Base-by-base conservation (phyloP, 2,329 filamentous ascomycete species). In the Fusarium odoratissimum region DNA sequence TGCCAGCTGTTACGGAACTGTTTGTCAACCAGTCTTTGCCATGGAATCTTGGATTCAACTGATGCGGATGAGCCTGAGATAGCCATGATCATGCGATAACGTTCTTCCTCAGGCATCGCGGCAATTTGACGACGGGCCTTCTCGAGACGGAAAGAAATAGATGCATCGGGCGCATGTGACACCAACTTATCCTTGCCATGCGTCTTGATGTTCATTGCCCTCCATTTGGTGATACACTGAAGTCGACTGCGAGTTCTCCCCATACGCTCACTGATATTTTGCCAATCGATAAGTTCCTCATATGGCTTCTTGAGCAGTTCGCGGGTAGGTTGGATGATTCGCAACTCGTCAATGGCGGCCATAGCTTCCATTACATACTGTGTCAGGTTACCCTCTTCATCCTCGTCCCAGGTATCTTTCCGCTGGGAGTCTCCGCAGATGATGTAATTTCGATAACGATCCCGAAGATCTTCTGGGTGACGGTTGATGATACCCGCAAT, bases 181-280 rank as follows among this genome's bases (percentile, higher is more conserved):
- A 73, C 75, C 17, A 82, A 71, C 64, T 80, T 80, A 56, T 82
- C 81, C 31, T 77, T 79, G 23, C 78, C 78, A 11, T 78, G 66
- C 5, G 78, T 77, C 49, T 82, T 81, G 54, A 82, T 73, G 58
- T 83, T 81, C 77, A 84, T 79, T 12, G 81, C 72, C 66, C 87
- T 88, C 90, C 91, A 94, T 77, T 95, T 94, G 31, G 85, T 85
- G 31, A 87, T 84, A 77, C 92, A 94, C 78, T 93, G 91, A 30
- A 93, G 85, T 6, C 90, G 87, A 68, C 88, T 92, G 48, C 93
- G 86, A 13, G 84, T 89, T 52, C 85, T 83, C 19, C 83, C 85
- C 88, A 95, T 91, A 60, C 85, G 85, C 66, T 88, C 82, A 73
- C 90, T 91, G 30, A 95, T 88, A 13, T 84, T 79, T 55, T 87